Evolutionary conservation across 1,284 basidiomycete genomes (phyloP).

Genomic region (Papiliotrema flavescens): DNA sequence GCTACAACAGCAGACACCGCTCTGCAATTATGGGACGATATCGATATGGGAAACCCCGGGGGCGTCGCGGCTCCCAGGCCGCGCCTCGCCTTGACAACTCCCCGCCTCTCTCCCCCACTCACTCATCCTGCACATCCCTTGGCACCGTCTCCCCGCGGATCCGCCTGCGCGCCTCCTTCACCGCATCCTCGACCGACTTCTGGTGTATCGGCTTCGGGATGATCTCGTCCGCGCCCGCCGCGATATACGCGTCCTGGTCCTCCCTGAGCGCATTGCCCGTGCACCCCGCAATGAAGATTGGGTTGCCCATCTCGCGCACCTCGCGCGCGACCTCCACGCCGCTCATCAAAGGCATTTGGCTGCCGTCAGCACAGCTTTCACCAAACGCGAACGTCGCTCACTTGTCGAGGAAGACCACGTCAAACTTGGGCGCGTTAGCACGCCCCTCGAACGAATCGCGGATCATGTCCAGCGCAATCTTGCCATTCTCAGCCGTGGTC

Average conservation of each 20-base stretch:
- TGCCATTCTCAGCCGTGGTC: constrained; percentile 80
- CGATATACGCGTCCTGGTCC: constrained; percentile 69
- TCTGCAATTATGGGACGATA: neutral
- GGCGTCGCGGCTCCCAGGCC: too few relatives aligned
- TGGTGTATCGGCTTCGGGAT: constrained; percentile 46
- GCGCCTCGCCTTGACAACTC: too few relatives aligned
- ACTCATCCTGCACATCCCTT: neutral
- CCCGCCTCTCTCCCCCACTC: too few relatives aligned
- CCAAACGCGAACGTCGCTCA: constrained; percentile 14
- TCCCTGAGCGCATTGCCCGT: constrained; percentile 62
- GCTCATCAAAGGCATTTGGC: constrained; percentile 64
- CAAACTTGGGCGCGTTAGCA: constrained; percentile 51
- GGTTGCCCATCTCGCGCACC: constrained; percentile 63
- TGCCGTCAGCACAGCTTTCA: constrained; percentile 2
- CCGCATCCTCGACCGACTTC: constrained; percentile 32
- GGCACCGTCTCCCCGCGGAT: constrained; percentile 31
- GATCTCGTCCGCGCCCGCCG: constrained; percentile 63
- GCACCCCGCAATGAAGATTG: constrained; percentile 69
- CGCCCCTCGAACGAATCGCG: constrained; percentile 24
- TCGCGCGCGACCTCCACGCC: constrained; percentile 68
- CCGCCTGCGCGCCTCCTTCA: constrained; percentile 34
- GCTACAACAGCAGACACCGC: too few relatives aligned
- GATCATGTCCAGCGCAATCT: constrained; percentile 72
- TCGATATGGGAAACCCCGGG: neutral
- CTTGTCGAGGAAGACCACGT: constrained; percentile 79